Conservation (phyloP, 805 yeast species). For the Cyberlindnera meyerae region DNA sequence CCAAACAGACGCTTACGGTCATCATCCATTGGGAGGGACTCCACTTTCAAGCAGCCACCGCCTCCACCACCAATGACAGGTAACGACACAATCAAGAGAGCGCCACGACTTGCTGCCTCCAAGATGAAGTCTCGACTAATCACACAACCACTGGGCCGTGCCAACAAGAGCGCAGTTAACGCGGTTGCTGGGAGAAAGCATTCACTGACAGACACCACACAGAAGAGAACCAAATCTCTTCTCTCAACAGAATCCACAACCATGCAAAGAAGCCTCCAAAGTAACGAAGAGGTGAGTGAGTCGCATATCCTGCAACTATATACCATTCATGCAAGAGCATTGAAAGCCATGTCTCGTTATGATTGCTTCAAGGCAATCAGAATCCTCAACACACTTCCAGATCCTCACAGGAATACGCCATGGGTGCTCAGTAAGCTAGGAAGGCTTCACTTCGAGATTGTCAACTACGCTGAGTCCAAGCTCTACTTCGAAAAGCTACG, state of each 20-base stretch:
- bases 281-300: conserved; percentile 30
- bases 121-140: conserved; percentile 44
- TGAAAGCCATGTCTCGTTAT: conserved; percentile 53
- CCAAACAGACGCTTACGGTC: conserved; percentile 34
- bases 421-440: conserved; percentile 84
- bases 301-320: conserved; percentile 44
- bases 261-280: conserved; percentile 15
- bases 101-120: conserved; percentile 34
- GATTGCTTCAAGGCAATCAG: conserved; percentile 81
- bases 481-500: conserved; percentile 58
- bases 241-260: conserved; percentile 8
- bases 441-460: conserved; percentile 78
- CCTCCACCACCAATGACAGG: conserved; percentile 16
- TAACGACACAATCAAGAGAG: conserved; percentile 22
- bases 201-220: conserved; percentile 13
- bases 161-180: conserved; percentile 11
- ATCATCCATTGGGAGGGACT: conserved; percentile 7
- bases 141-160: conserved; percentile 33
- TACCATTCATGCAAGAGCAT: conserved; percentile 54
- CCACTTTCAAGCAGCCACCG: conserved; percentile 21
- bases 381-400: conserved; percentile 59
- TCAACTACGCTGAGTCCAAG: conserved; percentile 75
- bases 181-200: conserved; percentile 8
- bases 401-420: conserved; percentile 61
- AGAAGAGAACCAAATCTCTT: conserved; percentile 18